phyloP scores from a whole-genome alignment of 2,329 filamentous ascomycete species.

The Cyanodermella asteris region DNA sequence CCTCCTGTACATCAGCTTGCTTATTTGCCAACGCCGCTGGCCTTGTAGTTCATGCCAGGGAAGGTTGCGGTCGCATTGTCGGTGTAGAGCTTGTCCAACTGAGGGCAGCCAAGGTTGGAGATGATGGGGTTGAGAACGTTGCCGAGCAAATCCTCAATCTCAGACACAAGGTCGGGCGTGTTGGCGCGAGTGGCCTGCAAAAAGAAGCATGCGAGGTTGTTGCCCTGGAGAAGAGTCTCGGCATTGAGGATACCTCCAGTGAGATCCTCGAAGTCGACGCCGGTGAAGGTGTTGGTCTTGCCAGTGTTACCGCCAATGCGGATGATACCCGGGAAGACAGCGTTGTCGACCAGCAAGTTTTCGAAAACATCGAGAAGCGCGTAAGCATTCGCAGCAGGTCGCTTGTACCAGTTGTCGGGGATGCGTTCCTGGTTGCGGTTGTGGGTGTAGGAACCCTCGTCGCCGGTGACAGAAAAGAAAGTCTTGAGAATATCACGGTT shows the following conservation, averaged over 20 bases:
- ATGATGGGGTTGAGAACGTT: no score
- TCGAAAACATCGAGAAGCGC: conserved; percentile 9
- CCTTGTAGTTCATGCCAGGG: no score
- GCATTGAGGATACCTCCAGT: conserved; percentile 20
- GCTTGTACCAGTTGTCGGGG: conserved; percentile 30
- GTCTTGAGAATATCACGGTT: conserved; percentile 20
- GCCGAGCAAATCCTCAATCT: no score
- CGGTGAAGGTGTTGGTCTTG: conserved; percentile 27
- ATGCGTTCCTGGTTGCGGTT: conserved; percentile 28
- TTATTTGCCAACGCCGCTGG: no score
- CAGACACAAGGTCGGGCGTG: no score
- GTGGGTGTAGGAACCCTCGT: conserved; percentile 20
- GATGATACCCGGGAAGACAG: conserved; percentile 11
- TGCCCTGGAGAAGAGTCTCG: conserved; percentile 16
- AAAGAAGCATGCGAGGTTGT: conserved; percentile 19
- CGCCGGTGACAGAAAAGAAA: conserved; percentile 26
- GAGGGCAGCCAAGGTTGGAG: no score
- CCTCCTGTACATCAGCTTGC: no score
- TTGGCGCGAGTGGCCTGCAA: conserved; percentile 15
- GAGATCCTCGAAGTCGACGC: conserved; percentile 21
- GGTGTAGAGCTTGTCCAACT: no score
- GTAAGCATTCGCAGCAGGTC: conserved; percentile 21
- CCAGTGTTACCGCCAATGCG: conserved; percentile 31
- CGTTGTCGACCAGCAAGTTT: conserved; percentile 10
- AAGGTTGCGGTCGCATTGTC: no score